These are phyloP conservation scores for Bondarzewia mesenterica DNA, from an alignment of 1,284 basidiomycete genomes.

Conservation along the genomic window DNA sequence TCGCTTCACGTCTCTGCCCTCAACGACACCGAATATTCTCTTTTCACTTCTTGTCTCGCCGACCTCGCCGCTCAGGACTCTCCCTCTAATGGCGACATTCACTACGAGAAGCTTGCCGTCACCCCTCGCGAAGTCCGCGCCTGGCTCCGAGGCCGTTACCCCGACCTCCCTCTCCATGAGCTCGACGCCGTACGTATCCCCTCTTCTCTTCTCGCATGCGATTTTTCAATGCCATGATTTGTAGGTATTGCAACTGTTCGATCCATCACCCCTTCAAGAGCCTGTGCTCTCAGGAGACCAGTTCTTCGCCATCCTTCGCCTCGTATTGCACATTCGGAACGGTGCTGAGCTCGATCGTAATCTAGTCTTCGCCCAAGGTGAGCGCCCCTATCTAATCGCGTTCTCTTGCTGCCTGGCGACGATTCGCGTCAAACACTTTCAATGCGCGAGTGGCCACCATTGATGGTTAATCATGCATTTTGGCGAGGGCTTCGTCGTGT, in stretches of 20 bases:
- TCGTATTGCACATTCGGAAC: constrained; percentile 52
- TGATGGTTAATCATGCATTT: too few species aligned
- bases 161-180: constrained; percentile 36
- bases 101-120: constrained; percentile 42
- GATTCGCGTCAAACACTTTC: too few species aligned
- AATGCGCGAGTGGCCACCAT: too few species aligned
- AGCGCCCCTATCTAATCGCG: constrained; percentile 13
- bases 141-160: constrained; percentile 66
- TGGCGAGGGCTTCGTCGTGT: too few species aligned
- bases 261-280: constrained; percentile 37
- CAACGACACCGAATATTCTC: constrained; percentile 57
- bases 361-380: constrained; percentile 68
- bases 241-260: constrained; percentile 60
- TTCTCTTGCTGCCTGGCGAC: neutral
- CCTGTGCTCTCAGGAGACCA: constrained; percentile 58
- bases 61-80: constrained; percentile 39
- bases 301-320: constrained; percentile 63
- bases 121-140: constrained; percentile 61
- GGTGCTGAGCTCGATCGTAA: constrained; percentile 52
- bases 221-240: constrained; percentile 2
- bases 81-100: constrained; percentile 30
- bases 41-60: constrained; percentile 51
- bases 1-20: constrained; percentile 66
- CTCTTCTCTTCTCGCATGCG: neutral
- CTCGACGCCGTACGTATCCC: constrained; percentile 46